phyloP scores from a whole-genome alignment of 1,284 basidiomycete genomes.

The Filobasidium uniguttulatum region DNA sequence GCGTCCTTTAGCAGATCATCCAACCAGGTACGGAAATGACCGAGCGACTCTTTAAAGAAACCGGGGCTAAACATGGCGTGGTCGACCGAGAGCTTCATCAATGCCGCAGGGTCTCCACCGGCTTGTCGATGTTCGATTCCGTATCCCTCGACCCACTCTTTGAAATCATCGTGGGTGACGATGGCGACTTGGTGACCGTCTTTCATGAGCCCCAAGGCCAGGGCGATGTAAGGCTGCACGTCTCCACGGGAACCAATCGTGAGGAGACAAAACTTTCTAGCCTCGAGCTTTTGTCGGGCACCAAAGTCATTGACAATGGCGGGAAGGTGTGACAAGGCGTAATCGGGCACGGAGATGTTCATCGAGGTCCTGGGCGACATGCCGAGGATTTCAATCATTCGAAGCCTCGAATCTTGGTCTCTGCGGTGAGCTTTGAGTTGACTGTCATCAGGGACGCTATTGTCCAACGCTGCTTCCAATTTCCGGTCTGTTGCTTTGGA shows the following conservation, averaged over 20 bases:
- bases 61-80: slow-evolving; percentile 65
- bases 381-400: slow-evolving; percentile 4
- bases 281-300: slow-evolving; percentile 15
- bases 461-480: slow-evolving; percentile 3
- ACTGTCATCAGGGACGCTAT: slow-evolving; percentile 2
- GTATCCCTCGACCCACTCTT: slow-evolving; percentile 48
- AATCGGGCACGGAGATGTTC: slow-evolving; percentile 22
- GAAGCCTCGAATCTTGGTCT: slow-evolving; percentile 1
- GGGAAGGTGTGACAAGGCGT: slow-evolving; percentile 29
- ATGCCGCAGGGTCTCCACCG: slow-evolving; percentile 62
- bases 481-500: neutral
- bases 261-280: slow-evolving; percentile 33
- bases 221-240: slow-evolving; percentile 41
- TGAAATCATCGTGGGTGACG: slow-evolving; percentile 52
- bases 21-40: slow-evolving; percentile 58
- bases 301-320: slow-evolving; percentile 30
- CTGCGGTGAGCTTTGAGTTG: neutral
- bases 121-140: slow-evolving; percentile 55
- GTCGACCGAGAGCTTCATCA: slow-evolving; percentile 41
- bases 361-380: slow-evolving; percentile 2
- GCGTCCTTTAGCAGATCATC: slow-evolving; percentile 56
- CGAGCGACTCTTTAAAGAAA: slow-evolving; percentile 61
- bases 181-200: slow-evolving; percentile 46
- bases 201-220: slow-evolving; percentile 38
- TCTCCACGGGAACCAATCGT: slow-evolving; percentile 42